Evolutionary conservation across 768 basidiomycete genomes (phyloP).

Genomic region (Lenzites betulinus): DNA sequence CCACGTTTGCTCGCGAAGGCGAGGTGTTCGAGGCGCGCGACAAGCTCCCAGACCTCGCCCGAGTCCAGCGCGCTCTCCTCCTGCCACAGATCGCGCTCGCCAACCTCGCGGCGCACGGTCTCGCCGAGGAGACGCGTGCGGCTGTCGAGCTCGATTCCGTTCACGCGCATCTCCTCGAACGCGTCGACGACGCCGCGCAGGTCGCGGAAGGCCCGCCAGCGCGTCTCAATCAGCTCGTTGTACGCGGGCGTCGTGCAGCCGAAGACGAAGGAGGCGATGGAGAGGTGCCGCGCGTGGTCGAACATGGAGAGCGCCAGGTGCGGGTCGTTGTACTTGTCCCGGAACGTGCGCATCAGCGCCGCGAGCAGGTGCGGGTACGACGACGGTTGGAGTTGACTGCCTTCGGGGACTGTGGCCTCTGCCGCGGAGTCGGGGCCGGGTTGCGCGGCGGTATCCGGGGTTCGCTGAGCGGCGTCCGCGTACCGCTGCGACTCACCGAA

Average conservation of each 20-base stretch:
- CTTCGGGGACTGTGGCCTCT: not conserved
- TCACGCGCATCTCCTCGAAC: conserved; percentile 79
- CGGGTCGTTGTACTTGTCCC: conserved; percentile 78
- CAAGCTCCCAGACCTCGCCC: conserved; percentile 51
- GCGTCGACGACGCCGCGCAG: conserved; percentile 71
- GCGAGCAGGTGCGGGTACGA: conserved; percentile 78
- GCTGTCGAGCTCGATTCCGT: conserved; percentile 68
- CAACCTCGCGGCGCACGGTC: conserved; percentile 62
- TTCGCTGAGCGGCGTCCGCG: conserved; percentile 47
- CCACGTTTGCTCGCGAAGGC: conserved; percentile 17
- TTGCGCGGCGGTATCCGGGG: conserved; percentile 28
- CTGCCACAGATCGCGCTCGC: conserved; percentile 52
- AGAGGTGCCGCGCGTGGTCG: conserved; percentile 71
- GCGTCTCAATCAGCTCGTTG: conserved; percentile 85
- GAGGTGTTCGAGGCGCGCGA: conserved; percentile 54
- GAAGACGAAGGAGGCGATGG: conserved; percentile 80
- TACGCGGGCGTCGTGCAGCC: conserved; percentile 89
- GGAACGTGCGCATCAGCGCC: conserved; percentile 74
- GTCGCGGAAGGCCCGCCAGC: conserved; percentile 85
- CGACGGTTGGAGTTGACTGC: conserved; percentile 54
- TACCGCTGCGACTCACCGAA: conserved; percentile 60
- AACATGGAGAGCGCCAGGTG: conserved; percentile 83
- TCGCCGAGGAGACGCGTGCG: conserved; percentile 66
- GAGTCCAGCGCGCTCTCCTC: conserved; percentile 50
- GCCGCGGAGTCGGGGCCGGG: conserved; percentile 17